Conservation (phyloP, 139 green algal species). For the Volvox reticuliferus region DNA sequence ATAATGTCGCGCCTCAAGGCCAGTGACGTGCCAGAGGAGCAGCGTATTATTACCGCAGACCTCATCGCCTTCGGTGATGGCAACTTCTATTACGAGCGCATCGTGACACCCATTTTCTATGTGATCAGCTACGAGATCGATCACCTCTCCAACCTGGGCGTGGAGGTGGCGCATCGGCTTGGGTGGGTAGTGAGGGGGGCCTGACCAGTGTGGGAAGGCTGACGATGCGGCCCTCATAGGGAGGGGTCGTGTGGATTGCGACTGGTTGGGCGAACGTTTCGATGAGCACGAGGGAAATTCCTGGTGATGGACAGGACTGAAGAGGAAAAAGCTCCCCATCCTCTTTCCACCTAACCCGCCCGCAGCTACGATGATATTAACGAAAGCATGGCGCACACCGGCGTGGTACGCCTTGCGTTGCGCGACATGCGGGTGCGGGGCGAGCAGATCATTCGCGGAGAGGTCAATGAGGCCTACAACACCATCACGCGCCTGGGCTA, state of each 20-base stretch:
- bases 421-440: slow-evolving; percentile 41
- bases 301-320: too few relatives aligned
- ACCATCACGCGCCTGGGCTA: slow-evolving; percentile 61
- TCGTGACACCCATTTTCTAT: slow-evolving; percentile 68
- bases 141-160: slow-evolving; percentile 61
- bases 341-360: too few relatives aligned
- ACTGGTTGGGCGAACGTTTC: too few relatives aligned
- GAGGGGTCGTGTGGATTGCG: too few relatives aligned
- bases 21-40: slow-evolving; percentile 42
- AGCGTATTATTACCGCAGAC: slow-evolving; percentile 49
- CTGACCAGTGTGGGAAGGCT: background rate
- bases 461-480: slow-evolving; percentile 56
- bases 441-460: slow-evolving; percentile 52
- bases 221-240: background rate
- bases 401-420: slow-evolving; percentile 41
- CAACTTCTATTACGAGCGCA: slow-evolving; percentile 64
- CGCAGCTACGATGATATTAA: slow-evolving; percentile 46
- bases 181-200: slow-evolving; percentile 36
- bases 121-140: slow-evolving; percentile 64
- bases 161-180: slow-evolving; percentile 62
- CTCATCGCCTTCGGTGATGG: slow-evolving; percentile 63
- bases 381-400: slow-evolving; percentile 48
- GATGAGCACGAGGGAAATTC: too few relatives aligned
- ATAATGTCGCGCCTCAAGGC: slow-evolving; percentile 53
- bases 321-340: too few relatives aligned